Base-by-base conservation (phyloP, 306 rosid species). In the Datisca glomerata region DNA sequence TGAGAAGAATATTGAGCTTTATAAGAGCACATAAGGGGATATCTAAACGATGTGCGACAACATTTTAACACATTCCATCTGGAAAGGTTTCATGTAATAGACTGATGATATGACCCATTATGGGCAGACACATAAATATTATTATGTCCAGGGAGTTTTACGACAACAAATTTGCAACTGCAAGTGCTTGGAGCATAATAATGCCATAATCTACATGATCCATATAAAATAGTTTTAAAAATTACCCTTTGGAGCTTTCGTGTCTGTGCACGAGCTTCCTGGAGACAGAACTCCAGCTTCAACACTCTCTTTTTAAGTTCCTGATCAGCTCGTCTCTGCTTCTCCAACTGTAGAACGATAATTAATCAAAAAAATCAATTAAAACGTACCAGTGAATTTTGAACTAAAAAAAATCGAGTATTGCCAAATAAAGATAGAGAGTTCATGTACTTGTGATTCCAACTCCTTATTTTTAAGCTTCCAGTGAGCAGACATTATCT, bases 211-310 rank as follows among this genome's bases (percentile, higher is more conserved):
- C n/a, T n/a, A n/a, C n/a, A n/a, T n/a, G n/a, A n/a, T n/a, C n/a
- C n/a, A n/a, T n/a, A n/a, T n/a, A n/a, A n/a, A n/a, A n/a, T n/a
- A n/a, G n/a, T n/a, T n/a, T n/a, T n/a, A 4, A 31, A 31, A 8
- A 14, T 64, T 85, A 91, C 99, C 86, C 93, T 76, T 59, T 85
- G 94, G 59, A 91, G 96, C 61, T 85, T 91, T 48, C 99, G 66
- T 9, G 99, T 85, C 51, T 91, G 96, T n/a, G 96, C 41, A 36
- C 94, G 92, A 36, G 94, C 73, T 78, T 91, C 96, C 69, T 91
- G 99, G 34, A 85, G 74, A 55, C 99, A 91, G 48, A 91, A 91
- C 37, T 91, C 94, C 66, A 91, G 53, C 67, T 78, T 91, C 68
- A 91, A 69, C 24, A 91, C 92, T 64, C 66, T 80, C 80, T 91